Base-by-base conservation (phyloP, 139 green algal species). In the Monoraphidium neglectum region DNA sequence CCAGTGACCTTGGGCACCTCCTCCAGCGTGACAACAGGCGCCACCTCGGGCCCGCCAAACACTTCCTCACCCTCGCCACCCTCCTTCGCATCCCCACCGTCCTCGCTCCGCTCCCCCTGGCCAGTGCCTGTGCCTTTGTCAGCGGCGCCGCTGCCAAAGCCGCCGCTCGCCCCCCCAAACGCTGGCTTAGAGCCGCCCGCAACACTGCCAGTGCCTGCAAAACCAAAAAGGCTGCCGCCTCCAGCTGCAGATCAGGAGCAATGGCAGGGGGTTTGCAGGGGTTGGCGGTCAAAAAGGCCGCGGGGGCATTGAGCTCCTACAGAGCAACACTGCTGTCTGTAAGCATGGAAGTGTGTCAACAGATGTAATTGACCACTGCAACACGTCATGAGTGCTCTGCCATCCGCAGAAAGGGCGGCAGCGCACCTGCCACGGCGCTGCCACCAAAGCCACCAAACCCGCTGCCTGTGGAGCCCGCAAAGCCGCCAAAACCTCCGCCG, bases 1-100 rank as follows among this genome's bases (percentile, higher is more conserved):
- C 92, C 92, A 2, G 92, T 97, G 10, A 84, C 65, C 60, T 83
- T 80, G 3, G 80, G 68, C 47, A 85, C 62, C 68, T 83, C 85
- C 59, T 56, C 77, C 26, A 89, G 81, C 36, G 77, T 56, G 61
- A 84, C 73, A 30, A 87, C 77, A 21, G 75, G 79, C 49, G 49
- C n/a, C 6, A 43, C 23, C 18, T 72, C 67, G 23, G 64, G 26
- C 10, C 61, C 61, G 28, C 53, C 64, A 68, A 76, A 75, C 68
- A 76, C 56, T 36, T 26, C 69, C 32, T 51, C 69, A 15, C 69
- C 69, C 37, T 62, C 75, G 32, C 24, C 57, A 10, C 43, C 75
- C 13, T 47, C 57, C 30, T 80, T 54, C 4, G 10, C 66, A 1
- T 62, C 75, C 13, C 13, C 74, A 23, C 69, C 53, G 13, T 1